Percentiles rank a stretch among this genome's conserved stretches.
Conservation (phyloP, 2,329 filamentous ascomycete genomes). For the Cladosporium sp. region DNA sequence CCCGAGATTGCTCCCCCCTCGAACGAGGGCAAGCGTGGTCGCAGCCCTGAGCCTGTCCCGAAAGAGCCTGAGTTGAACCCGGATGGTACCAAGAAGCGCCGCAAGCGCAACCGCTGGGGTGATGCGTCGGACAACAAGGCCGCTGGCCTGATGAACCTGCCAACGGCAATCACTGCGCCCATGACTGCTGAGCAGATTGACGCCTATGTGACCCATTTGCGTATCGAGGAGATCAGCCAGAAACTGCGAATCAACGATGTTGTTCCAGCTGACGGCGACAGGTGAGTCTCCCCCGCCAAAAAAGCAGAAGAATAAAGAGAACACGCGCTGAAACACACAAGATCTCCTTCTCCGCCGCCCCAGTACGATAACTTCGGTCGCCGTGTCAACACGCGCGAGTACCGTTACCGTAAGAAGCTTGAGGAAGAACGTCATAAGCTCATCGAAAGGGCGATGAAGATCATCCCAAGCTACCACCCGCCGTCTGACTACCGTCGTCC, state of each 20-base stretch:
- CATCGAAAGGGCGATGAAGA: slow-evolving; percentile 99
- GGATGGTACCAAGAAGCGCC: slow-evolving; percentile 83
- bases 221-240: slow-evolving; percentile 98
- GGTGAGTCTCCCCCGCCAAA: slow-evolving; percentile 56
- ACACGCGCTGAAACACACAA: slow-evolving; percentile 36
- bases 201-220: slow-evolving; percentile 91
- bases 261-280: slow-evolving; percentile 90
- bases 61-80: slow-evolving; percentile 34
- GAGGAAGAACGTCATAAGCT: slow-evolving; percentile 99
- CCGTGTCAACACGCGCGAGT: slow-evolving; percentile 98
- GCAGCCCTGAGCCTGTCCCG: slow-evolving; percentile 62
- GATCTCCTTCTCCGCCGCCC: slow-evolving; percentile 90
- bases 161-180: slow-evolving; percentile 91
- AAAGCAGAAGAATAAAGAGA: not conserved
- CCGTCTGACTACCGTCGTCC: slow-evolving; percentile 97
- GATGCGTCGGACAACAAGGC: slow-evolving; percentile 98
- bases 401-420: slow-evolving; percentile 94
- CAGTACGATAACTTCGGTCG: slow-evolving; percentile 99
- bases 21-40: slow-evolving; percentile 71
- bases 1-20: slow-evolving; percentile 33
- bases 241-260: slow-evolving; percentile 99
- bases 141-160: slow-evolving; percentile 93
- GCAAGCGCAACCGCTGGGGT: slow-evolving; percentile 99
- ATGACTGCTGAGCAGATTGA: slow-evolving; percentile 99
- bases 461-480: slow-evolving; percentile 98